Base-by-base conservation (phyloP, 148 eudicot genomes). In the Heliamphora exappendiculata region DNA sequence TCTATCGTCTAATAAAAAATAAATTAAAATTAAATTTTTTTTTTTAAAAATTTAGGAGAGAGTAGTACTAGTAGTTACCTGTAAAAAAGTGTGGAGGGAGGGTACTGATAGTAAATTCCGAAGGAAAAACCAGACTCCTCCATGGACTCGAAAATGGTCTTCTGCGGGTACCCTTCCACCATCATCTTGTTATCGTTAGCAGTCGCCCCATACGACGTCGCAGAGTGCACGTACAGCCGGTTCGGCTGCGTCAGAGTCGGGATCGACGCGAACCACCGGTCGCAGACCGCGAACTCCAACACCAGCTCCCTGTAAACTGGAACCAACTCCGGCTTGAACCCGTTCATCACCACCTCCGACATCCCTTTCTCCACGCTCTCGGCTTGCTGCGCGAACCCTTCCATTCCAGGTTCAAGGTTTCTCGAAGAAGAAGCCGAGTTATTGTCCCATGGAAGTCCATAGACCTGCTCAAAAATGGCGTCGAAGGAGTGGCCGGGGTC, bases 241-340 rank as follows among this genome's bases (percentile, higher is more conserved):
- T 92, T 92, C 39, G 94, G 88, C 78, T 92, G 97, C 58, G 97
- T 92, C 0, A 88, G 79, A 4, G 94, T 82, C 1, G 97, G 97
- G 11, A 92, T 60, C 17, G 97, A 80, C 41, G 97, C 88, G 60
- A 84, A 85, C 97, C 97, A 91, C 44, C 90, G 76, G 44, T 92
- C 97, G 59, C 96, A 92, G 7, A 92, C 89, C 0, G 87, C 97
- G 58, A 87, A 92, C 69, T 92, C 87, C 54, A 80, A 33, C 47
- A 90, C 90, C 20, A 92, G 76, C 76, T 90, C 94, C 68, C 79
- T 88, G 86, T 88, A 88, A 33, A 92, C 90, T 1, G 97, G 91
- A 34, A 92, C 81, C 2, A 78, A 51, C 3, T 90, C 94, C 36
- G 97, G 97, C 64, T 78, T 85, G 82, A 92, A 90, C 73, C 97